phyloP scores from a whole-genome alignment of 2,329 filamentous ascomycete species.

The Lasiodiplodia hormozganensis region DNA sequence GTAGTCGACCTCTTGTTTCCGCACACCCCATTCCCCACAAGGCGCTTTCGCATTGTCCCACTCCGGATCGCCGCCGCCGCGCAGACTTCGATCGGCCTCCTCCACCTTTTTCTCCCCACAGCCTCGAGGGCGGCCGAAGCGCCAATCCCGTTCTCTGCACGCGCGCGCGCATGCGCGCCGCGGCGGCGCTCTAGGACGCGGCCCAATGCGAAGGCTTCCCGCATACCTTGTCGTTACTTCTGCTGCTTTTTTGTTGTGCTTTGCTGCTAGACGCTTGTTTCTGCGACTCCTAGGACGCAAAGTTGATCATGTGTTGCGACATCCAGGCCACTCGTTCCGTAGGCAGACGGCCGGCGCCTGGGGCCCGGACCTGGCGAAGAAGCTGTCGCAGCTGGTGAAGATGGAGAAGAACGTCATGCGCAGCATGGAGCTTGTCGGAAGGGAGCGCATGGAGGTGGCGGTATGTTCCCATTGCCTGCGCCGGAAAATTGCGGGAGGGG shows the following conservation, averaged over 20 bases:
- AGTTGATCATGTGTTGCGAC: slow-evolving; percentile 28
- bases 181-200: not conserved
- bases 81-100: slow-evolving; percentile 8
- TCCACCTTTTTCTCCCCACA: not conserved
- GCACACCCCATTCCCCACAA: not conserved
- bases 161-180: not conserved
- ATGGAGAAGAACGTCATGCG: slow-evolving; percentile 99
- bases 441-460: slow-evolving; percentile 97
- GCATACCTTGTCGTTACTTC: not conserved
- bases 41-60: slow-evolving; percentile 9
- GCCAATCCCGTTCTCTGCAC: not conserved
- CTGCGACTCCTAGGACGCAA: not conserved
- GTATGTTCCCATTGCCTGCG: slow-evolving; percentile 63
- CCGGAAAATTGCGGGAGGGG: slow-evolving; percentile 5
- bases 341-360: slow-evolving; percentile 79
- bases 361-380: slow-evolving; percentile 90
- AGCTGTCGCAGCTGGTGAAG: slow-evolving; percentile 96
- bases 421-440: slow-evolving; percentile 91
- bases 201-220: not conserved
- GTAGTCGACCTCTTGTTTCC: slow-evolving; percentile 44
- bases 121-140: not conserved
- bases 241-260: slow-evolving; percentile 10
- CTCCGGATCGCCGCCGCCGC: slow-evolving; percentile 11
- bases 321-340: slow-evolving; percentile 71
- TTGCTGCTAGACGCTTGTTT: slow-evolving; percentile 21